Evolutionary conservation across 441 rosid genomes (phyloP).

Genomic region (Biscutella auriculata): DNA sequence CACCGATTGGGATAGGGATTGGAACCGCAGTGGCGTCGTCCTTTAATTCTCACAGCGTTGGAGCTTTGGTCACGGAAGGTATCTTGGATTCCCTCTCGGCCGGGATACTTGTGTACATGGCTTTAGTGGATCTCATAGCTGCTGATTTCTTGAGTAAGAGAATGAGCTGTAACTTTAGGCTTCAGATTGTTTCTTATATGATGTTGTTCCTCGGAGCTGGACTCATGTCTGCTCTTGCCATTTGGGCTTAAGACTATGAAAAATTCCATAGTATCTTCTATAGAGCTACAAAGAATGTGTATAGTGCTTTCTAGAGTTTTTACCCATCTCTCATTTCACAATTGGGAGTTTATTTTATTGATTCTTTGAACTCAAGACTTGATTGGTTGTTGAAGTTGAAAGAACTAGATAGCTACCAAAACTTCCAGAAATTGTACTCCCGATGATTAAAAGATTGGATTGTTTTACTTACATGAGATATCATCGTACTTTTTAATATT

Average conservation of each 20-base stretch:
- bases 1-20: constrained; percentile 59
- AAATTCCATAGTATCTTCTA: background rate
- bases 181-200: constrained; percentile 58
- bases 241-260: constrained; percentile 52
- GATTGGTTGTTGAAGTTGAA: too few species aligned
- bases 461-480: too few species aligned
- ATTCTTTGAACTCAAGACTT: too few species aligned
- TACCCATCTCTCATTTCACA: too few species aligned
- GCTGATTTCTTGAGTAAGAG: constrained; percentile 73
- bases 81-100: constrained; percentile 71
- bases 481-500: too few species aligned
- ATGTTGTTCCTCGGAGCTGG: constrained; percentile 79
- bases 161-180: constrained; percentile 75
- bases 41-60: constrained; percentile 23
- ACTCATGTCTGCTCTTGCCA: constrained; percentile 62
- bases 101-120: constrained; percentile 90
- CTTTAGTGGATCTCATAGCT: constrained; percentile 68
- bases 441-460: too few species aligned
- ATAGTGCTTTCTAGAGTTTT: too few species aligned
- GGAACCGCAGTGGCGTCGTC: constrained; percentile 44
- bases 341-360: too few species aligned
- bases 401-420: too few species aligned
- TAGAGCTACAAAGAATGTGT: too few species aligned
- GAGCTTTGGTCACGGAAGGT: constrained; percentile 60
- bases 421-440: too few species aligned